Percentiles rank a stretch among this genome's conserved stretches.
phyloP scores from a whole-genome alignment of 306 rosid species.

The Rubus parviflorus region DNA sequence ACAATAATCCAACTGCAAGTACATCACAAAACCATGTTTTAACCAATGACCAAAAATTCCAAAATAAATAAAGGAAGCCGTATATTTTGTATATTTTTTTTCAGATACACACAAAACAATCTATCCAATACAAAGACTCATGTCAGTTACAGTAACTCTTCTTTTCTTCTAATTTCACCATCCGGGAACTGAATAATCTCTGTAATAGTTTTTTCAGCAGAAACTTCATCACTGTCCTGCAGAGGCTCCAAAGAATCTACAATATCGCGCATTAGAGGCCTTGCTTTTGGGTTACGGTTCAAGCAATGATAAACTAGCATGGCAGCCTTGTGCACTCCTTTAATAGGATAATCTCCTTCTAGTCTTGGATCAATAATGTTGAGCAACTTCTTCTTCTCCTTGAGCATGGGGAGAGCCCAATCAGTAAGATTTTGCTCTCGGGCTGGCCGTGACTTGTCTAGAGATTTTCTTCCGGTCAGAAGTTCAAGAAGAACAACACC shows the following conservation, averaged over 20 bases:
- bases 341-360: slow-evolving; percentile 73
- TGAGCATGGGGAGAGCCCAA: slow-evolving; percentile 92
- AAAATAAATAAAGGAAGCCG: neutral
- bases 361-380: slow-evolving; percentile 80
- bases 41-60: neutral
- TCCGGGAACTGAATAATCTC: slow-evolving; percentile 49
- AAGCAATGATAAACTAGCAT: slow-evolving; percentile 92
- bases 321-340: slow-evolving; percentile 86
- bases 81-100: neutral
- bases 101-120: slow-evolving; percentile 29
- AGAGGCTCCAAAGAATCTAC: slow-evolving; percentile 98
- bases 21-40: slow-evolving; percentile 32
- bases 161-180: slow-evolving; percentile 41
- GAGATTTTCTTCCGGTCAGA: slow-evolving; percentile 77
- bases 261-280: slow-evolving; percentile 93
- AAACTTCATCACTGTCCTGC: slow-evolving; percentile 44
- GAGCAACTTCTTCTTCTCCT: slow-evolving; percentile 81
- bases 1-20: slow-evolving; percentile 14
- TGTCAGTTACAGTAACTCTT: slow-evolving; percentile 30
- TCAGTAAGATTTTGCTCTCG: slow-evolving; percentile 91
- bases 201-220: slow-evolving; percentile 52
- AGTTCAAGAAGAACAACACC: slow-evolving; percentile 97
- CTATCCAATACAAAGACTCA: slow-evolving; percentile 17
- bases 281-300: slow-evolving; percentile 92
- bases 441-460: slow-evolving; percentile 79